Evolutionary conservation across 139 green algal species (phyloP), one percentile per base, ranked within the genome.

Genomic region (Edaphochlamys debaryana): DNA sequence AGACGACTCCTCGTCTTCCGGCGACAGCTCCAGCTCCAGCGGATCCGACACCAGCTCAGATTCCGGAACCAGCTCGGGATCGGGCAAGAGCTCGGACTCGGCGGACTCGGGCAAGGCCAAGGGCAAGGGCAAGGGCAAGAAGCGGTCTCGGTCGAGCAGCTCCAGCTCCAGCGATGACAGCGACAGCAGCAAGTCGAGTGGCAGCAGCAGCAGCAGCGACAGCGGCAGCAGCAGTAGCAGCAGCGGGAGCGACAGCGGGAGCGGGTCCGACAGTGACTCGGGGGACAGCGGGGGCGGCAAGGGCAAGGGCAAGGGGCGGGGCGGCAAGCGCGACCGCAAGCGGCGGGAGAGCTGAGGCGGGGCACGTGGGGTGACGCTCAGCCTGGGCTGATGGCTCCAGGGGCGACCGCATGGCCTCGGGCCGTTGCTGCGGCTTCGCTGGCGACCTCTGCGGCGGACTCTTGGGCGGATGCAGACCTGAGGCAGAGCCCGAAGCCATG

Each of bases 11-110:
- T 75, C 77, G 50, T 77, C 42, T 0, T 54, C 74, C 20, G 63
- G 63, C 37, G 79, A 69, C 63, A 58, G 41, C 41, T 84, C 72
- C 67, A 78, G 74, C 79, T 74, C 41, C 23, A 74, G 63, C 79
- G 69, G 34, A 41, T 67, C 76, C 17, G 79, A 50, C 40, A 71
- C 48, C 5, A 73, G 32, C 73, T 85, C 63, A 63, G 54, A 62
- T 40, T 80, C 74, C 4, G 79, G 72, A 58, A 72, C 32, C 2
- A 80, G 80, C 75, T 69, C 66, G 42, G 69, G 77, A 77, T 67
- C 79, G 42, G 68, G 45, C 20, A 84, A 62, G 37, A 85, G 45
- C 45, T 54, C 45, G 45, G 45, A 54, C 45, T 54, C 45, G 45
- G 45, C 9, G 11, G 45, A 9, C 45, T 9, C 45, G 45, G 45